Evolutionary conservation across 169 alveolate species (phyloP).

Genomic region (Toxoplasma gondii): DNA sequence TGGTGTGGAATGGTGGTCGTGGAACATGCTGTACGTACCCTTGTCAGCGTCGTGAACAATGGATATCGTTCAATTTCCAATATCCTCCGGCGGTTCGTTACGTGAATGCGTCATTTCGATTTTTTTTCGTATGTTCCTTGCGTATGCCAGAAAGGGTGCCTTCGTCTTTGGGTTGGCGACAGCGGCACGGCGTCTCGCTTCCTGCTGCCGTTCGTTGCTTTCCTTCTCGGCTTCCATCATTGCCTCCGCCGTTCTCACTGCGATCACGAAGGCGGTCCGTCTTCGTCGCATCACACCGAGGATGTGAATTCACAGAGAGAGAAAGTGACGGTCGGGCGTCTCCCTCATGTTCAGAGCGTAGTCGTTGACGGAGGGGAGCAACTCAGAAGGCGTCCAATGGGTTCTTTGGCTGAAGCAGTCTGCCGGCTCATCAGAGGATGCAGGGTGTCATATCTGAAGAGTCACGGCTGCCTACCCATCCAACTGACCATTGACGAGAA

Average conservation of each 20-base stretch:
- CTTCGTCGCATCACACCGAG: not conserved
- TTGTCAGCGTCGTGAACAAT: no score
- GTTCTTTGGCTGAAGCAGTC: not conserved
- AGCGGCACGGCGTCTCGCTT: constrained; percentile 73
- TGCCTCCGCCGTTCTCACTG: not conserved
- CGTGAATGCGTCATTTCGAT: no score
- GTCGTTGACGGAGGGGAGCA: constrained; percentile 48
- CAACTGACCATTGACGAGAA: not conserved
- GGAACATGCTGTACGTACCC: no score
- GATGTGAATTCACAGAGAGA: no score
- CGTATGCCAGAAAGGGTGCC: constrained; percentile 4
- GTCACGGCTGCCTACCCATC: not conserved
- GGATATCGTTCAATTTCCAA: no score
- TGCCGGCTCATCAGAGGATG: not conserved
- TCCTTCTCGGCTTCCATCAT: not conserved
- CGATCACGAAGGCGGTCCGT: no score
- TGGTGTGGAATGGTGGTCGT: no score
- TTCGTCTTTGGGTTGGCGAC: constrained; percentile 63
- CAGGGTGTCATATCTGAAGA: not conserved
- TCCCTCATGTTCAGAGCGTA: not conserved
- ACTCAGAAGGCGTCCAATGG: constrained; percentile 41
- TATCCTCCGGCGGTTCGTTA: no score
- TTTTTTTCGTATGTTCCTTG: not conserved
- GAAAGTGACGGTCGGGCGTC: not conserved
- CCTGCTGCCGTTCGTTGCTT: constrained; percentile 40